A percentile compares a stretch with the other conserved stretches of the same genome.
These are phyloP conservation scores for Paralagenidium karlingii DNA, from an alignment of 352 stramenopile genomes.

Conservation along the genomic window DNA sequence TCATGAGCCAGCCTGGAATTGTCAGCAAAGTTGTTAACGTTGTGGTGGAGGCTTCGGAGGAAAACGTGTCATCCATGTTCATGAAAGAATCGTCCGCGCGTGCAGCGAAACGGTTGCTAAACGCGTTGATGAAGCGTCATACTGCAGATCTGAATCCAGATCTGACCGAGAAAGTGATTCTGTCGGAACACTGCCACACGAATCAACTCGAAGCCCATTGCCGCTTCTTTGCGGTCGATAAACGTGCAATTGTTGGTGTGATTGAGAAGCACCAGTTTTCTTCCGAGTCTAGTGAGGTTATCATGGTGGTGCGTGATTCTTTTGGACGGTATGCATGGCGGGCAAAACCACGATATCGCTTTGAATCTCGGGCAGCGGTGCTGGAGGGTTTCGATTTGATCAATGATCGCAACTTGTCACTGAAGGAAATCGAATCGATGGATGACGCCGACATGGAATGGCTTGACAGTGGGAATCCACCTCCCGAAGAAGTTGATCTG, in stretches of 20 bases:
- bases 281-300: slow-evolving; percentile 30
- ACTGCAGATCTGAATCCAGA: slow-evolving; percentile 15
- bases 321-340: slow-evolving; percentile 73
- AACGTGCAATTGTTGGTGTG: slow-evolving; percentile 61
- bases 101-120: slow-evolving; percentile 65
- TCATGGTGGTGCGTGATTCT: slow-evolving; percentile 66
- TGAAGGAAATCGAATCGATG: slow-evolving; percentile 3
- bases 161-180: neutral
- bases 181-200: slow-evolving; percentile 17
- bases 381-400: slow-evolving; percentile 43
- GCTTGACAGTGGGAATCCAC: neutral
- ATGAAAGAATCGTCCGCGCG: slow-evolving; percentile 17
- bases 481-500: neutral
- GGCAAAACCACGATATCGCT: slow-evolving; percentile 45
- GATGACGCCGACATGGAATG: slow-evolving; percentile 7
- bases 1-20: slow-evolving; percentile 62
- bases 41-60: slow-evolving; percentile 38
- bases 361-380: slow-evolving; percentile 34
- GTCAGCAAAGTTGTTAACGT: slow-evolving; percentile 72
- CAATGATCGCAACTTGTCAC: slow-evolving; percentile 6
- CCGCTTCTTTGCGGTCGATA: slow-evolving; percentile 76
- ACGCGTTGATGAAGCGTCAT: slow-evolving; percentile 83
- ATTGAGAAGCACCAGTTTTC: slow-evolving; percentile 56
- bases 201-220: slow-evolving; percentile 34
- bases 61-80: slow-evolving; percentile 1